A percentile compares a stretch with the other conserved stretches of the same genome.
These are phyloP conservation scores for Termitomyces sp. DNA, from an alignment of 768 basidiomycete species.

Conservation along the genomic window DNA sequence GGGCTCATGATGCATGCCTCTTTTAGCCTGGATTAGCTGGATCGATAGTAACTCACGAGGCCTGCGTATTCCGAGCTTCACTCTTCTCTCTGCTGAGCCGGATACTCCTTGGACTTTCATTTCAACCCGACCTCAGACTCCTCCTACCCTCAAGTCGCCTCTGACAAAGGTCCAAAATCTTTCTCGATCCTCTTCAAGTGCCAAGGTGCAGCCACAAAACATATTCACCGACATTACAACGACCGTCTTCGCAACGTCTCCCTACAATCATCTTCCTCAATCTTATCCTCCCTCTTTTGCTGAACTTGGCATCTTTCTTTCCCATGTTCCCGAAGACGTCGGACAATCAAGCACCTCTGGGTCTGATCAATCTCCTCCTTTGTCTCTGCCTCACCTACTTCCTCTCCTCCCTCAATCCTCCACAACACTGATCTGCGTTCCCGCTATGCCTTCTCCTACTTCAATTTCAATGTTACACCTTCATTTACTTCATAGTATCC, in stretches of 20 bases:
- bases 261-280: constrained; percentile 35
- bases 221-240: constrained; percentile 42
- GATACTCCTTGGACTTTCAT: constrained; percentile 57
- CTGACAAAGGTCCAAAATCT: constrained; percentile 17
- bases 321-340: constrained; percentile 27
- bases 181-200: constrained; percentile 17
- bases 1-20: constrained; percentile 5
- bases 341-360: constrained; percentile 13
- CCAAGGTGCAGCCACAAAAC: constrained; percentile 17
- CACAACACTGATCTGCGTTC: constrained; percentile 52
- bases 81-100: constrained; percentile 53
- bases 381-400: constrained; percentile 23
- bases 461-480: constrained; percentile 52
- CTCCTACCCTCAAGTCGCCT: constrained; percentile 14
- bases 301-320: constrained; percentile 29
- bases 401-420: constrained; percentile 51
- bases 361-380: neutral
- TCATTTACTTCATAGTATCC: constrained; percentile 45
- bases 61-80: constrained; percentile 52
- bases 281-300: constrained; percentile 24
- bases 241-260: constrained; percentile 45
- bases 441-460: constrained; percentile 35
- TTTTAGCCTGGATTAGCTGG: constrained; percentile 61
- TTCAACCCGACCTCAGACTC: constrained; percentile 17
- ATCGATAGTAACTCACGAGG: constrained; percentile 36